Evolutionary conservation across 2,329 filamentous ascomycete genomes (phyloP).

Genomic region (Pyricularia grisea): DNA sequence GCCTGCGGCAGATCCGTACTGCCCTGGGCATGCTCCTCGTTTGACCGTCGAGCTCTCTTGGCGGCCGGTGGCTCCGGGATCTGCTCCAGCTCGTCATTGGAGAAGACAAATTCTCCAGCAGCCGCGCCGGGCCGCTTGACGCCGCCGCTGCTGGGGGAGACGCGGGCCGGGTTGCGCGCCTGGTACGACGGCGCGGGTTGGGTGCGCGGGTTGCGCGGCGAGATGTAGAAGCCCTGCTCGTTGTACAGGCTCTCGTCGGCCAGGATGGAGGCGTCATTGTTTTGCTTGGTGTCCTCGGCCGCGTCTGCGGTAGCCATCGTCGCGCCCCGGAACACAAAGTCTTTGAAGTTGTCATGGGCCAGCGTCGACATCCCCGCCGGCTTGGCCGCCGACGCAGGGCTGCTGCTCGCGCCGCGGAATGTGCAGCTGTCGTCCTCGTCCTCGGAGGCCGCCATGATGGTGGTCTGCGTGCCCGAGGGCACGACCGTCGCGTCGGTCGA

Average conservation of each 20-base stretch:
- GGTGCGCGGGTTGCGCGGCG: neutral
- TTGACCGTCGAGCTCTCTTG: neutral
- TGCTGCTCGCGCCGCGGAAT: neutral
- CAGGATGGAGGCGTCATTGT: neutral
- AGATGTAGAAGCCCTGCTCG: conserved; percentile 4
- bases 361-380: neutral
- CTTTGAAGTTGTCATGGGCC: neutral
- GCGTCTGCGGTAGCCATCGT: neutral
- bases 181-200: neutral
- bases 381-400: neutral
- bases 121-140: neutral
- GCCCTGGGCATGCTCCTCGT: neutral
- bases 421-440: neutral
- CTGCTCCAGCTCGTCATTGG: neutral
- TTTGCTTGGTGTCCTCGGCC: neutral
- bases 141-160: neutral
- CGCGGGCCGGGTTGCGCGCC: neutral
- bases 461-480: neutral
- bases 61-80: neutral
- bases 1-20: neutral
- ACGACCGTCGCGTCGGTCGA: neutral
- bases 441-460: neutral
- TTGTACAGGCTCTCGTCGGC: conserved; percentile 1
- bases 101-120: neutral
- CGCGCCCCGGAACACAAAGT: neutral